Evolutionary conservation across 1,284 basidiomycete species (phyloP).

Genomic region (Tylopilus sp.): DNA sequence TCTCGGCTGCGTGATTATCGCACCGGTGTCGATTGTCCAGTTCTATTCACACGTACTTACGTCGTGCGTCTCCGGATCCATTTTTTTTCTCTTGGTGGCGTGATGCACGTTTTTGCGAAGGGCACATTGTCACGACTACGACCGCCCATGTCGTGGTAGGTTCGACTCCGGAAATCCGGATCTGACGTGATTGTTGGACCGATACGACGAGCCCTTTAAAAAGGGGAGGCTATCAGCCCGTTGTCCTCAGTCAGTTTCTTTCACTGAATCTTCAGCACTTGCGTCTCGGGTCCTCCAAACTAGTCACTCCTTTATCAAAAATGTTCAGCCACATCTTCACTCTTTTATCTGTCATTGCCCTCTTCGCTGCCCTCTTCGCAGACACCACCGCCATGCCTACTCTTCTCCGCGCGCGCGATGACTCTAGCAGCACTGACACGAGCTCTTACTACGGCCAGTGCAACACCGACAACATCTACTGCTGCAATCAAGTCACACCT

Average conservation of each 20-base stretch:
- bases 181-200: not conserved
- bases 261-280: not conserved
- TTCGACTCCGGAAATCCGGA: not conserved
- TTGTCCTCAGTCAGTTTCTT: not conserved
- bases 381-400: not conserved
- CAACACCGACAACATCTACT: not conserved
- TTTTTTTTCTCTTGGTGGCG: not conserved
- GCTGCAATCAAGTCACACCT: not conserved
- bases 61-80: not conserved
- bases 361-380: not conserved
- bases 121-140: not conserved
- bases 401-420: not conserved
- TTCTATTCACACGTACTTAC: not conserved
- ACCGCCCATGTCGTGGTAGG: not conserved
- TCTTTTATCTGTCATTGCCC: not conserved
- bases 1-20: not conserved
- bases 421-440: not conserved
- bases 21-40: not conserved
- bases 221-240: not conserved
- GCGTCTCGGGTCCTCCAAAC: not conserved
- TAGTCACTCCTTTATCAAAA: not conserved
- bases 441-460: not conserved
- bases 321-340: not conserved
- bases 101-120: not conserved
- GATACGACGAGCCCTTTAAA: not conserved